Percentiles rank a stretch among this genome's conserved stretches.
Conservation (phyloP, 192 early-diverging fungal genomes). For the Backusella morwellensis region DNA sequence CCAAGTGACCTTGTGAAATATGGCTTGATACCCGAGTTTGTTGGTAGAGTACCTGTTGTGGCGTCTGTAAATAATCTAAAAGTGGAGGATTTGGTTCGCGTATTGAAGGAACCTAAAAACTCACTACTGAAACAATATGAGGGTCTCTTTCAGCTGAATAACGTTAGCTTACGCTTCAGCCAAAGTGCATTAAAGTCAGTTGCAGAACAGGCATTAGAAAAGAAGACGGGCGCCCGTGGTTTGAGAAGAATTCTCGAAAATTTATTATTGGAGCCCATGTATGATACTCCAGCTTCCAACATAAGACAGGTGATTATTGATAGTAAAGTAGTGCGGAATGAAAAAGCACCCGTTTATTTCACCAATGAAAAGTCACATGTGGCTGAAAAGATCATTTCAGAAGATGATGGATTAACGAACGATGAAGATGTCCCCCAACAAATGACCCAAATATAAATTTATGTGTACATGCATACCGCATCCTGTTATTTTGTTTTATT, state of each 20-base stretch:
- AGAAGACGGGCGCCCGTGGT: slow-evolving; percentile 87
- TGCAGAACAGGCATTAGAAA: slow-evolving; percentile 73
- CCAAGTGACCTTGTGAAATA: slow-evolving; percentile 76
- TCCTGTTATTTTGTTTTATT: background rate
- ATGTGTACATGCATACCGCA: background rate
- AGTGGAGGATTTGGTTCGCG: slow-evolving; percentile 67
- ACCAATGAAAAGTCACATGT: slow-evolving; percentile 33
- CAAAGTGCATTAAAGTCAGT: slow-evolving; percentile 63
- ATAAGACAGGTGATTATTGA: slow-evolving; percentile 73
- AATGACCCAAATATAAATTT: slow-evolving; percentile 26
- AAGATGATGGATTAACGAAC: slow-evolving; percentile 12
- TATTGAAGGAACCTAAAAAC: slow-evolving; percentile 82
- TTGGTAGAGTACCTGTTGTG: slow-evolving; percentile 80
- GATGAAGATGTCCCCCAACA: slow-evolving; percentile 7
- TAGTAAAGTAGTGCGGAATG: slow-evolving; percentile 60
- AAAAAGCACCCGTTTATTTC: slow-evolving; percentile 67
- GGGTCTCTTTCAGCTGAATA: slow-evolving; percentile 65
- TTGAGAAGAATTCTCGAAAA: slow-evolving; percentile 79
- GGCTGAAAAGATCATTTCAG: slow-evolving; percentile 13
- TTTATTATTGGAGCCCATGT: slow-evolving; percentile 71
- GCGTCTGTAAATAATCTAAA: slow-evolving; percentile 71
- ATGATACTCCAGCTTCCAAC: slow-evolving; percentile 73
- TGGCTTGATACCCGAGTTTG: slow-evolving; percentile 89
- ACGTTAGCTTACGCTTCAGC: slow-evolving; percentile 68
- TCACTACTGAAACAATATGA: slow-evolving; percentile 81